Base-by-base conservation (phyloP, 768 basidiomycete genomes). In the Favolaschia claudopus region DNA sequence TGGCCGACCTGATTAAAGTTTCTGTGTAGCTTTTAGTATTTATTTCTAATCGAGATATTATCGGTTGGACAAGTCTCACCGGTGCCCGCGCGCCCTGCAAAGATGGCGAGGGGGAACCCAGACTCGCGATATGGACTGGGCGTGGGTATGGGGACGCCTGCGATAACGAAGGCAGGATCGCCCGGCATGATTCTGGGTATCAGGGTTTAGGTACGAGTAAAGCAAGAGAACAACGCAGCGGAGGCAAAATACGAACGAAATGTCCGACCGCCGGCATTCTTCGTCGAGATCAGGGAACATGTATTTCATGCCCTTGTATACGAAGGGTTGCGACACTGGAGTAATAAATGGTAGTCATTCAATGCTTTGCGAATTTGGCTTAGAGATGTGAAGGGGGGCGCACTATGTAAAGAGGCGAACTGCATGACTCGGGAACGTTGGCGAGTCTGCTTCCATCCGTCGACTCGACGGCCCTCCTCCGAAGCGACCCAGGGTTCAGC, bases 401-500 rank as follows among this genome's bases (percentile, higher is more conserved):
- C 10, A 64, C 64, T 51, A 37, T 72, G 70, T 4, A 66, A 47
- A 19, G 70, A 65, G 15, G 65, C 46, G 51, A 69, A 74, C 39
- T 73, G 72, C 44, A 69, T 50, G 15, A 74, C 63, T 4, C 72
- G 62, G 2, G 66, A 52, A 3, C 72, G 55, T 5, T 22, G 33
- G 1, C 58, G 50, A 36, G 43, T 45, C 33, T 63, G 48, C 19
- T 24, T 54, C 67, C 68, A 60, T 36, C 52, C 54, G 19, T 68
- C 52, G 7, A 54, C 33, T 25, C 38, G 32, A 27, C 66, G 36
- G 20, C 64, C 69, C 28, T 68, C 66, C 24, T 66, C 52, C 0
- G 63, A 53, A 5, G 62, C 58, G 3, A 68, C 19, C 68, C 70
- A 72, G n/a, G 47, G 52, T 39, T 76, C 74, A 10, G 74, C 57